Conservation (phyloP, 495 filamentous ascomycete genomes). For the Lasiosphaeris hirsuta region DNA sequence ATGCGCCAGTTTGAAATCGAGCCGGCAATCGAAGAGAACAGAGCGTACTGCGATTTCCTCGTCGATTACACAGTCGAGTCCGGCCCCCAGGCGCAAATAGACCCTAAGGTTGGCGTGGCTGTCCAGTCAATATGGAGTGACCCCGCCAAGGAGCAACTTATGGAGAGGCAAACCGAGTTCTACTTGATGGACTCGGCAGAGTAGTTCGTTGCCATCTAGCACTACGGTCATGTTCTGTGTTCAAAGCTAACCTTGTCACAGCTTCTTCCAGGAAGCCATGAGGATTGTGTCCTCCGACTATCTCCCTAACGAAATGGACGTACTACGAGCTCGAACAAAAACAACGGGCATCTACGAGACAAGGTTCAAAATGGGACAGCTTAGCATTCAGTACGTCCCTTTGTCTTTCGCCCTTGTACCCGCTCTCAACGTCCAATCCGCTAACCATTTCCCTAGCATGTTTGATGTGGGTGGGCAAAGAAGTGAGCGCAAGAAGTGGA, state of each 20-base stretch:
- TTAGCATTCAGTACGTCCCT: slow-evolving; percentile 89
- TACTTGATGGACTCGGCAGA: slow-evolving; percentile 99
- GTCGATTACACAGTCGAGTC: slow-evolving; percentile 85
- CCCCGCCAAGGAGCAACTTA: slow-evolving; percentile 72
- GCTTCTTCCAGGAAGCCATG: slow-evolving; percentile 91
- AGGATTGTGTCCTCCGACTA: slow-evolving; percentile 85
- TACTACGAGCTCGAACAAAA: slow-evolving; percentile 92
- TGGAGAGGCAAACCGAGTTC: slow-evolving; percentile 96
- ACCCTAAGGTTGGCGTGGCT: slow-evolving; percentile 74
- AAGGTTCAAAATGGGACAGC: slow-evolving; percentile 92
- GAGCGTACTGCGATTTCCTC: slow-evolving; percentile 72
- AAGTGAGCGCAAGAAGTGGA: slow-evolving; percentile 99
- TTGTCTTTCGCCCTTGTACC: not conserved
- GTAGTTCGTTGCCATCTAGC: slow-evolving; percentile 82
- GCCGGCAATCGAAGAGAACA: slow-evolving; percentile 64
- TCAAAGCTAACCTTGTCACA: slow-evolving; percentile 33
- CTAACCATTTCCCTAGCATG: slow-evolving; percentile 64
- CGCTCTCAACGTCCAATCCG: slow-evolving; percentile 10
- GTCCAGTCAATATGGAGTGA: slow-evolving; percentile 89
- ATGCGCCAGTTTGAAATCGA: slow-evolving; percentile 86
- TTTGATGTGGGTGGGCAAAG: slow-evolving; percentile 97
- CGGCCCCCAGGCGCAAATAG: slow-evolving; percentile 77
- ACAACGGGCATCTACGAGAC: slow-evolving; percentile 99
- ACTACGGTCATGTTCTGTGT: not conserved
- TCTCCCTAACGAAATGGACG: slow-evolving; percentile 86